These are phyloP conservation scores for Nelumbo lutea DNA, from an alignment of 164 flowering plant species.

Conservation along the genomic window DNA sequence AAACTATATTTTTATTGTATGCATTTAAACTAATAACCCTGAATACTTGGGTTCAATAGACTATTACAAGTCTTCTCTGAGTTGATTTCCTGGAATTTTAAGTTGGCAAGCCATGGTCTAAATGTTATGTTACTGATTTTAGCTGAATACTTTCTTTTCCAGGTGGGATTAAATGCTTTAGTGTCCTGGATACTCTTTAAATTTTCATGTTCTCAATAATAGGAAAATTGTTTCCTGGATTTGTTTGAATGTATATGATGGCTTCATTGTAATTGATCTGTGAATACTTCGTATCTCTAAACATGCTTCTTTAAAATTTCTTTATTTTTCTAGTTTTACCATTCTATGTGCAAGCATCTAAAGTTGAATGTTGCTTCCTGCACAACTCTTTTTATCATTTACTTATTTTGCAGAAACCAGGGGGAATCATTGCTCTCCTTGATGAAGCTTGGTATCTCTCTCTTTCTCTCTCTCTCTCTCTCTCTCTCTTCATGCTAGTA, in stretches of 20 bases:
- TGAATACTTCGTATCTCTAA: not conserved
- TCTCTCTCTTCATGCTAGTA: not conserved
- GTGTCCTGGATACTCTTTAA: not conserved
- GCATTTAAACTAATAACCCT: too few relatives aligned
- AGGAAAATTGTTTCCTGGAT: too few relatives aligned
- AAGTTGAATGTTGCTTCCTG: not conserved
- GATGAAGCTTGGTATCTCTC: slow-evolving; percentile 83
- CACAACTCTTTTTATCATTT: slow-evolving; percentile 1
- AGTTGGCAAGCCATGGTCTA: slow-evolving; percentile 1
- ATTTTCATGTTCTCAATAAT: too few relatives aligned
- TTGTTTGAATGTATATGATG: not conserved
- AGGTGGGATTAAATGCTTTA: not conserved
- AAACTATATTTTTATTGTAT: too few relatives aligned
- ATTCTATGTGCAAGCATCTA: not conserved
- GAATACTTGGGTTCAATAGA: not conserved
- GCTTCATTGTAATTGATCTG: not conserved
- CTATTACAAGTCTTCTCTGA: not conserved
- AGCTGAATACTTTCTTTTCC: not conserved
- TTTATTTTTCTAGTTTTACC: not conserved
- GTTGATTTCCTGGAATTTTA: not conserved
- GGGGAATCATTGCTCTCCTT: slow-evolving; percentile 79
- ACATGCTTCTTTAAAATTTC: not conserved
- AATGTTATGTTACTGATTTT: not conserved
- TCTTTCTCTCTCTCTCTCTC: slow-evolving; percentile 3
- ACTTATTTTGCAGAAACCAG: slow-evolving; percentile 71